Evolutionary conservation across 2,329 filamentous ascomycete genomes (phyloP).

Genomic region (Apiospora hydei): DNA sequence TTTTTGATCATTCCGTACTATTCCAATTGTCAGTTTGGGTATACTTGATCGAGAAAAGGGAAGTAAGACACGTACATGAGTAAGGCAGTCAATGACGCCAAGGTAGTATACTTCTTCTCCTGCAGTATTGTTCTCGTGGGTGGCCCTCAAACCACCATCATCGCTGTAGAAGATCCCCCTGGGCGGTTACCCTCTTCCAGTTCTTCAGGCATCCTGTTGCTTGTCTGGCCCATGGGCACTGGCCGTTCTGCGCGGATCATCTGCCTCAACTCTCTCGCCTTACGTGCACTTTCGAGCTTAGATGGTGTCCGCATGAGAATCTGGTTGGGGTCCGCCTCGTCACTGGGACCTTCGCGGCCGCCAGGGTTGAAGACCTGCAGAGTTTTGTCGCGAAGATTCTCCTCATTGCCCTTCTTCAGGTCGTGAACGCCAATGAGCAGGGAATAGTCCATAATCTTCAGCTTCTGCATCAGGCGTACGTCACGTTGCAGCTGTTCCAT

Average conservation of each 20-base stretch:
- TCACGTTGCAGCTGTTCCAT: constrained; percentile 88
- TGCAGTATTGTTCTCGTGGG: constrained; percentile 84
- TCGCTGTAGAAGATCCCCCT: constrained; percentile 87
- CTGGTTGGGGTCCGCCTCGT: constrained; percentile 66
- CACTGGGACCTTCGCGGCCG: constrained; percentile 64
- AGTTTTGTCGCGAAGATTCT: constrained; percentile 89
- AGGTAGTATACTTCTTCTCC: constrained; percentile 97
- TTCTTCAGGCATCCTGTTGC: constrained; percentile 89
- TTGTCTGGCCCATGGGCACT: constrained; percentile 86
- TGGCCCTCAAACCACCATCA: constrained; percentile 91
- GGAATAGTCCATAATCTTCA: constrained; percentile 99
- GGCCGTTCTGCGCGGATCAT: constrained; percentile 93
- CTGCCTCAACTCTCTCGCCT: constrained; percentile 88
- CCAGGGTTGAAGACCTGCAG: constrained; percentile 93
- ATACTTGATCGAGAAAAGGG: not conserved
- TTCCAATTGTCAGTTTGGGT: constrained; percentile 1
- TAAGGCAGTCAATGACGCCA: constrained; percentile 97
- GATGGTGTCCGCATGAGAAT: constrained; percentile 88
- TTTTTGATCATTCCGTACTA: constrained; percentile 96
- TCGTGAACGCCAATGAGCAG: constrained; percentile 95
- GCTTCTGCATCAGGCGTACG: constrained; percentile 82
- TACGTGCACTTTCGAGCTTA: constrained; percentile 88
- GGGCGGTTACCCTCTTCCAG: constrained; percentile 77
- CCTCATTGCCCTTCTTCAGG: constrained; percentile 82
- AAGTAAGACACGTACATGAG: constrained; percentile 73